Evolutionary conservation across 2,329 filamentous ascomycete species (phyloP).

Genomic region (Arthrobotrys megalospora): DNA sequence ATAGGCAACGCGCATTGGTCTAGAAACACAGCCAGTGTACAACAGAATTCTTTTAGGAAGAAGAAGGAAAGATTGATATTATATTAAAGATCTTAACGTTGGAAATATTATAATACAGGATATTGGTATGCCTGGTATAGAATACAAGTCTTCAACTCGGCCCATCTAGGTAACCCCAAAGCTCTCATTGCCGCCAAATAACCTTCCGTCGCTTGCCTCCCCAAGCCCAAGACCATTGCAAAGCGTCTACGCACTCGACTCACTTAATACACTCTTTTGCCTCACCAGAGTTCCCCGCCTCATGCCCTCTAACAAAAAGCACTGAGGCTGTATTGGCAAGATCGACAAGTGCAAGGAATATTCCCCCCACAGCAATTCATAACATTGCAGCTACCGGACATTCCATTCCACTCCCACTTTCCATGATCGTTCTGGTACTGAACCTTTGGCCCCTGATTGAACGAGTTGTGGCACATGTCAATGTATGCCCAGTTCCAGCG

Average conservation of each 20-base stretch:
- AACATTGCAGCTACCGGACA: constrained; percentile 36
- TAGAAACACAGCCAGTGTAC: too few species aligned
- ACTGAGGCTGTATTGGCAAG: constrained; percentile 12
- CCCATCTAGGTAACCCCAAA: neutral
- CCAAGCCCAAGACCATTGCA: too few species aligned
- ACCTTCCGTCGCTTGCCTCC: neutral
- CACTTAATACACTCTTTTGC: neutral
- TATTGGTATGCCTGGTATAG: too few species aligned
- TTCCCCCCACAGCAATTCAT: constrained; percentile 35
- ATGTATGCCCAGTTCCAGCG: constrained; percentile 38
- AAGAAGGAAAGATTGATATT: too few species aligned
- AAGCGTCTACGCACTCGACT: neutral
- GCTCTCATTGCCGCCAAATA: neutral
- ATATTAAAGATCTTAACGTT: too few species aligned
- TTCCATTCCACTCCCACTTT: constrained; percentile 46
- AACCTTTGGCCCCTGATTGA: constrained; percentile 23
- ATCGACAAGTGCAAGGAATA: constrained; percentile 21
- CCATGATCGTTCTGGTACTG: constrained; percentile 45
- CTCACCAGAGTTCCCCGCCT: neutral
- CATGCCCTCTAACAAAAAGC: constrained; percentile 12
- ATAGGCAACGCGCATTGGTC: too few species aligned
- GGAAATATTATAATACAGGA: too few species aligned
- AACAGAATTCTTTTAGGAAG: too few species aligned
- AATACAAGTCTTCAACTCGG: too few species aligned
- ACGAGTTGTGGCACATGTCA: constrained; percentile 42